Conservation (phyloP, 1,284 basidiomycete genomes). For the Meripilus lineatus region DNA sequence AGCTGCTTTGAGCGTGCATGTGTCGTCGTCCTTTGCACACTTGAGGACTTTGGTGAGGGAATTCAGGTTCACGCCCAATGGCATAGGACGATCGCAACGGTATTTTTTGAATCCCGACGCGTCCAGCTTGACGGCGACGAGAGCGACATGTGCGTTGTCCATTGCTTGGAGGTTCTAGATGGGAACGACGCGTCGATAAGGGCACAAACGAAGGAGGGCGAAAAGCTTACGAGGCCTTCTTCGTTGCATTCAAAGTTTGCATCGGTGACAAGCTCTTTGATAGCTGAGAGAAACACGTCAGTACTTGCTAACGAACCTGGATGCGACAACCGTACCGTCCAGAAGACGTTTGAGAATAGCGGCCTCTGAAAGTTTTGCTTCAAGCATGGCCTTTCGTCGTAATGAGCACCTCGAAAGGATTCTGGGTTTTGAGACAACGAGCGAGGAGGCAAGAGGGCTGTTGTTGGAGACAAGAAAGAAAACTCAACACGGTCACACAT, state of each 20-base stretch:
- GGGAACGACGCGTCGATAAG: constrained; percentile 4
- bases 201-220: not conserved
- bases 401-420: constrained; percentile 18
- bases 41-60: constrained; percentile 95
- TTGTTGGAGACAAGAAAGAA: too few species aligned
- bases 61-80: constrained; percentile 85
- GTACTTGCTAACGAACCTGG: constrained; percentile 2
- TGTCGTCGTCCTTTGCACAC: constrained; percentile 96
- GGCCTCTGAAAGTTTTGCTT: constrained; percentile 85
- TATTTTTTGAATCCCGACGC: constrained; percentile 82
- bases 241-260: constrained; percentile 99
- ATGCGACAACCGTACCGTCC: constrained; percentile 56
- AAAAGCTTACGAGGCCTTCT: constrained; percentile 78
- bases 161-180: constrained; percentile 87
- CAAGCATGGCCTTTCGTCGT: too few species aligned
- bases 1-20: constrained; percentile 86
- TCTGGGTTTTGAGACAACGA: constrained; percentile 12
- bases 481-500: too few species aligned
- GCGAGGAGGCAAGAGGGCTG: too few species aligned
- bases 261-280: constrained; percentile 97
- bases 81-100: constrained; percentile 95
- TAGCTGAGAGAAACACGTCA: constrained; percentile 52
- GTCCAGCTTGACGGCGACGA: constrained; percentile 81
- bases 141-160: constrained; percentile 99
- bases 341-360: constrained; percentile 82